Evolutionary conservation across 805 yeast genomes (phyloP).

Genomic region (Ogataea glucozyma): DNA sequence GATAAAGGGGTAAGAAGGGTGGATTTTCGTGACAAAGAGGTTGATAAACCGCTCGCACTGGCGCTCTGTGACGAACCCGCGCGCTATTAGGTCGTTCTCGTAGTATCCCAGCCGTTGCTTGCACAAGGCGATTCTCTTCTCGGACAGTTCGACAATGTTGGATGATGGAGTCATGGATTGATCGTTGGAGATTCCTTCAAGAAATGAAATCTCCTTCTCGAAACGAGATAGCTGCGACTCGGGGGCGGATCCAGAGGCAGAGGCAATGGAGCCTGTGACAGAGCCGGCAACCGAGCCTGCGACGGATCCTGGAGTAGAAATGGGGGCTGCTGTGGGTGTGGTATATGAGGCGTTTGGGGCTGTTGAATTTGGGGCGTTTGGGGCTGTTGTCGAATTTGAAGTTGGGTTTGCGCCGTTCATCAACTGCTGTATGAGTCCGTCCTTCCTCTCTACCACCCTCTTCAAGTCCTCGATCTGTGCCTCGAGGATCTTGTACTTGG

Average conservation of each 20-base stretch:
- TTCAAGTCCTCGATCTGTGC: constrained; percentile 26
- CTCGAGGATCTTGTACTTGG: constrained; percentile 30
- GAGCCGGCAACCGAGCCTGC: neutral
- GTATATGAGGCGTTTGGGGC: neutral
- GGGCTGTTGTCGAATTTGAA: neutral
- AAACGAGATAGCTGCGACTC: constrained; percentile 35
- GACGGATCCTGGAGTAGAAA: too few species aligned
- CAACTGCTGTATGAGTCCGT: too few species aligned
- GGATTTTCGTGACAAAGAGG: constrained; percentile 49
- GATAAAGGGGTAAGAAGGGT: constrained; percentile 57
- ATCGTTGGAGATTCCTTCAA: constrained; percentile 36
- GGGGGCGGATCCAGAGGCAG: constrained; percentile 1
- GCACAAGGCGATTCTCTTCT: constrained; percentile 39
- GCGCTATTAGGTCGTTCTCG: constrained; percentile 50
- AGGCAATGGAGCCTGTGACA: constrained; percentile 1
- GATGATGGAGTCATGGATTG: constrained; percentile 46
- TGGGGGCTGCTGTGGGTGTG: constrained; percentile 2
- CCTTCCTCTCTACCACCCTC: constrained; percentile 11
- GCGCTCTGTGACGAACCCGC: constrained; percentile 55
- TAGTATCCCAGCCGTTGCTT: constrained; percentile 24
- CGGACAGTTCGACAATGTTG: constrained; percentile 47
- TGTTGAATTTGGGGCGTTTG: neutral
- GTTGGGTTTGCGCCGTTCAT: neutral
- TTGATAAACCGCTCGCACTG: constrained; percentile 60
- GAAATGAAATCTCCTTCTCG: constrained; percentile 42